phyloP scores from a whole-genome alignment of 257 asterid species.

The Plantago major region DNA sequence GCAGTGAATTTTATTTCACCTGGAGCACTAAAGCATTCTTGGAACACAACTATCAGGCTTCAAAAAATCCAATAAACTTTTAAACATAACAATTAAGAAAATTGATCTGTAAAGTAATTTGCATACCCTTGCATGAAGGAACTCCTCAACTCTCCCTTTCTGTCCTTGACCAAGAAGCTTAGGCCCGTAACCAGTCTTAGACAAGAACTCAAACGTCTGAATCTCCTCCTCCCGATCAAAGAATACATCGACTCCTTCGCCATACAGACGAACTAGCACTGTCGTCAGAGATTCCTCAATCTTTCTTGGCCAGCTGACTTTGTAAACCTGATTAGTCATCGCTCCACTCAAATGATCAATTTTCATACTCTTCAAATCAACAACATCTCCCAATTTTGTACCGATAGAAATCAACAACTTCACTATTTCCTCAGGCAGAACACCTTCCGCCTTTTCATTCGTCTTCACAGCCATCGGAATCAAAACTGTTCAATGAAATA shows the following conservation, averaged over 20 bases:
- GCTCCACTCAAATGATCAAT: constrained; percentile 74
- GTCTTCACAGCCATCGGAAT: constrained; percentile 66
- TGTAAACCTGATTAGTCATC: constrained; percentile 73
- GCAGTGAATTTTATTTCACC: background rate
- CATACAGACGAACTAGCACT: constrained; percentile 79
- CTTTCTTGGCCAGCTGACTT: constrained; percentile 68
- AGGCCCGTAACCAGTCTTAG: constrained; percentile 74
- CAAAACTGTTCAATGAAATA: background rate
- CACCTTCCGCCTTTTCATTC: constrained; percentile 41
- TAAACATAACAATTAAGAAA: background rate
- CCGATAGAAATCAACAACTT: constrained; percentile 50
- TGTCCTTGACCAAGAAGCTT: constrained; percentile 57
- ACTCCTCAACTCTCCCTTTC: constrained; percentile 86
- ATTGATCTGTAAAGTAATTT: too few relatives aligned
- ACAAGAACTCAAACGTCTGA: constrained; percentile 51
- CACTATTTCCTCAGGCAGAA: constrained; percentile 56
- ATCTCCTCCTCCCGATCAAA: constrained; percentile 82
- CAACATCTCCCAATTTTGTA: constrained; percentile 56
- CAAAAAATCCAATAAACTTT: background rate
- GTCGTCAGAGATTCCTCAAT: constrained; percentile 27
- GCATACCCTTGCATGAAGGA: constrained; percentile 85
- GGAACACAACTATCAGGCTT: background rate
- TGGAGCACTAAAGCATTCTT: constrained; percentile 1
- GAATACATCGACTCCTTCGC: constrained; percentile 76
- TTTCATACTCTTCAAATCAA: constrained; percentile 40